Conservation (phyloP, 495 filamentous ascomycete genomes). For the Lophiostoma macrostomum region DNA sequence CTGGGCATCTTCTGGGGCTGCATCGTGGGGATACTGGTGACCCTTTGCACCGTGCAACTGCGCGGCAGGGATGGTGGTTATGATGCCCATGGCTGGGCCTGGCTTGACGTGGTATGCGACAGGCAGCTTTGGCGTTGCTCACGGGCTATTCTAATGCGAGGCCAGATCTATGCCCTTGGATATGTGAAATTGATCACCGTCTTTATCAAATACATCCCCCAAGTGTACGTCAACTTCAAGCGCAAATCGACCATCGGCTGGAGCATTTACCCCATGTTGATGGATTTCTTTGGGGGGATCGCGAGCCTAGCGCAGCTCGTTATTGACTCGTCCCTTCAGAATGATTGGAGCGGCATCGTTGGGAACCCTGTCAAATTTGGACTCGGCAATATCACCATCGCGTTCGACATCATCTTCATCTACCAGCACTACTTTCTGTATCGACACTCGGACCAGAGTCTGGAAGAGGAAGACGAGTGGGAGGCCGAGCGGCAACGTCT, state of each 20-base stretch:
- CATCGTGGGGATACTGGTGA: slow-evolving; percentile 54
- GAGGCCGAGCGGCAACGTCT: slow-evolving; percentile 14
- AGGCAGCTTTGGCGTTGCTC: background rate
- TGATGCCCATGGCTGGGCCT: slow-evolving; percentile 59
- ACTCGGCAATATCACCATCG: slow-evolving; percentile 74
- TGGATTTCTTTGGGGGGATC: slow-evolving; percentile 77
- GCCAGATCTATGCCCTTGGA: slow-evolving; percentile 71
- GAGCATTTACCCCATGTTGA: slow-evolving; percentile 79
- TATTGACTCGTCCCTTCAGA: slow-evolving; percentile 79
- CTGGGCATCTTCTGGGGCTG: slow-evolving; percentile 65
- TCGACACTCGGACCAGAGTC: slow-evolving; percentile 9
- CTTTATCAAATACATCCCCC: slow-evolving; percentile 87
- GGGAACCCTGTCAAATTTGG: slow-evolving; percentile 91
- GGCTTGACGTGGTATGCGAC: slow-evolving; percentile 76
- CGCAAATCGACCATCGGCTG: slow-evolving; percentile 82
- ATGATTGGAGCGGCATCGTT: slow-evolving; percentile 82
- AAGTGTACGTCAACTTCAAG: slow-evolving; percentile 70
- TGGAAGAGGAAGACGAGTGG: slow-evolving; percentile 22
- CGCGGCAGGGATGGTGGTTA: slow-evolving; percentile 53
- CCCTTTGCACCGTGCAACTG: slow-evolving; percentile 53
- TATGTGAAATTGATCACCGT: slow-evolving; percentile 89
- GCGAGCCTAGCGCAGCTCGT: slow-evolving; percentile 79
- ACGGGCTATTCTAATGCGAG: slow-evolving; percentile 1
- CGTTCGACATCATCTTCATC: slow-evolving; percentile 86
- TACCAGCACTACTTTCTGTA: slow-evolving; percentile 72